phyloP scores from a whole-genome alignment of 768 basidiomycete species.

The Cystofilobasidium capitatum region DNA sequence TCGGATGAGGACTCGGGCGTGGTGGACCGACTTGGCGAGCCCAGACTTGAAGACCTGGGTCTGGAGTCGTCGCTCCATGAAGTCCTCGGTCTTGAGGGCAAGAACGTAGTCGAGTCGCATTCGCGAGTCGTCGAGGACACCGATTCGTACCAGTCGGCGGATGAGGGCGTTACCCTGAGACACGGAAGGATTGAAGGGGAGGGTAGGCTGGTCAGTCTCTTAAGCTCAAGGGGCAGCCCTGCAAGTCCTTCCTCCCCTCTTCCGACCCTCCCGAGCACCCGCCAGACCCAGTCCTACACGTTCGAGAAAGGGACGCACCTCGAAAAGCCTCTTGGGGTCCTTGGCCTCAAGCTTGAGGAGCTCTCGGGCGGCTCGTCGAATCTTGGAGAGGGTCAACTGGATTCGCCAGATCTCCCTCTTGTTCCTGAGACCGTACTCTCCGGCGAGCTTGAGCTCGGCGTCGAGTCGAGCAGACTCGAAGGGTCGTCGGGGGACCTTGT shows the following conservation, averaged over 20 bases:
- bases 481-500: slow-evolving; percentile 97
- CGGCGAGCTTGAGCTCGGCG: slow-evolving; percentile 99
- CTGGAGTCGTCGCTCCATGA: slow-evolving; percentile 97
- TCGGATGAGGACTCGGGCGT: slow-evolving; percentile 93
- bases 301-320: slow-evolving; percentile 46
- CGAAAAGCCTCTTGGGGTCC: slow-evolving; percentile 99
- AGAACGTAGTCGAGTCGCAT: slow-evolving; percentile 99
- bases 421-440: slow-evolving; percentile 99
- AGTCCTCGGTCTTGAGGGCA: slow-evolving; percentile 81
- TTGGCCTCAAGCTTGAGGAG: slow-evolving; percentile 99
- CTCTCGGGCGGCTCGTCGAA: slow-evolving; percentile 99
- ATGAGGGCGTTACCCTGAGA: slow-evolving; percentile 68
- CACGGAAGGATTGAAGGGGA: background rate
- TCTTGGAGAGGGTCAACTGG: slow-evolving; percentile 94
- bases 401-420: slow-evolving; percentile 99
- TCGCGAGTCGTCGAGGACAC: slow-evolving; percentile 96
- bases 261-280: background rate
- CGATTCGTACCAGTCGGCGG: slow-evolving; percentile 92
- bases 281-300: background rate
- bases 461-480: slow-evolving; percentile 98
- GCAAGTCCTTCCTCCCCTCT: background rate
- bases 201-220: background rate
- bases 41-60: slow-evolving; percentile 98
- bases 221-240: background rate
- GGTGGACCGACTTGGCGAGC: slow-evolving; percentile 95